phyloP scores from a whole-genome alignment of 2,329 filamentous ascomycete genomes.

The Sporothrix protearum region DNA sequence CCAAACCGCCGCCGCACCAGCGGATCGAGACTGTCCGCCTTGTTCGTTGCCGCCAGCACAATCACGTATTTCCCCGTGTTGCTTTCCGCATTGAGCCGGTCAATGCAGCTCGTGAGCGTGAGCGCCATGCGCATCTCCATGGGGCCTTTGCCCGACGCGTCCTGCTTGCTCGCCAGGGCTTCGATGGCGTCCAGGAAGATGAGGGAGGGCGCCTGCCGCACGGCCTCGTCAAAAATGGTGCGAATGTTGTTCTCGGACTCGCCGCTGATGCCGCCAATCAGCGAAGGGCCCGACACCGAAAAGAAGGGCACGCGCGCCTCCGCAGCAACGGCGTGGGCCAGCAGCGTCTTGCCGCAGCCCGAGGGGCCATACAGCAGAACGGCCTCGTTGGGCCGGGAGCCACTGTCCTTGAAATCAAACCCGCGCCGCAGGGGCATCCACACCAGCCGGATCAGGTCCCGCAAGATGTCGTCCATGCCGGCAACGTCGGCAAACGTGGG shows the following conservation, averaged over 20 bases:
- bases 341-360: constrained; percentile 81
- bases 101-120: constrained; percentile 83
- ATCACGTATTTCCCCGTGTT: constrained; percentile 56
- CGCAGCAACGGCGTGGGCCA: constrained; percentile 75
- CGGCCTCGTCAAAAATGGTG: constrained; percentile 84
- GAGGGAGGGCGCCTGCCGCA: constrained; percentile 78
- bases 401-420: constrained; percentile 60
- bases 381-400: constrained; percentile 67
- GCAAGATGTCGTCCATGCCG: constrained; percentile 69
- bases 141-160: constrained; percentile 62
- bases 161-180: constrained; percentile 80
- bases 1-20: constrained; percentile 71
- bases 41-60: constrained; percentile 86
- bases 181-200: constrained; percentile 93
- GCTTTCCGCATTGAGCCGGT: constrained; percentile 69
- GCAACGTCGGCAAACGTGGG: constrained; percentile 69
- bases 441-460: constrained; percentile 66
- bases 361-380: constrained; percentile 79
- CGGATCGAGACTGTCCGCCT: constrained; percentile 80
- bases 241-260: constrained; percentile 84
- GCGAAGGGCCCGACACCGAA: constrained; percentile 73
- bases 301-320: constrained; percentile 74
- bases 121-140: constrained; percentile 86
- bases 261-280: constrained; percentile 83
- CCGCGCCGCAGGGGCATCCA: constrained; percentile 69